Evolutionary conservation across 441 rosid genomes (phyloP), one percentile per base, ranked within the genome.

Genomic region (Biscutella laevigata): DNA sequence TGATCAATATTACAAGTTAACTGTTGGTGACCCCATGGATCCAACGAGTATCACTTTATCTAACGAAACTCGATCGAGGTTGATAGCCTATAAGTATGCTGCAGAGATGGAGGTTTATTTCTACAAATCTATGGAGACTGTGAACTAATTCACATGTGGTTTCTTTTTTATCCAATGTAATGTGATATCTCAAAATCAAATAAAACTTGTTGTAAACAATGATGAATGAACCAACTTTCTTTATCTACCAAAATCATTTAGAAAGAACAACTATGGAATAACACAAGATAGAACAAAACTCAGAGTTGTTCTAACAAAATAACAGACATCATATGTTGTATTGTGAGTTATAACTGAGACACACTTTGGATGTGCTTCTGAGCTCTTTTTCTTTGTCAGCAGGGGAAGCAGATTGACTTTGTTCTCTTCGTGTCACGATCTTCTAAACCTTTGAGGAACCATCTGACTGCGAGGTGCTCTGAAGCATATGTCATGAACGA

Each of bases 401-500:
- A 75, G 39, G 51, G 46, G 51, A 71, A 61, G 56, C 83, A 77
- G 26, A 61, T 26, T 39, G 77, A 77, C 59, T 76, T 72, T 3
- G 74, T 35, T 63, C 85, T 66, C 29, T 72, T 50, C 17, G 66
- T 54, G 67, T 82, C 86, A 29, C 77, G 62, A 38, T 88, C 92
- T 69, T 82, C 89, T 25, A 79, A 68, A 46, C 95, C 92, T 73
- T 64, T 77, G 50, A 78, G 62, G 66, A 80, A 88, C 27, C 86
- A 81, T 54, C 72, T 69, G 20, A 79, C 48, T 3, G 89, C 82
- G 4, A 92, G 95, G 60, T 79, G 86, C 79, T 83, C 91, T 0
- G 94, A 56, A 33, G 91, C 91, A 59, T 88, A 81, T 48, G 95
- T 82, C 95, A 91, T 92, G 77, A 79, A 83, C 34, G 96, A 82